Evolutionary conservation across 352 stramenopile species (phyloP), one percentile per base, ranked within the genome.

Genomic region (Globisporangium parvum): DNA sequence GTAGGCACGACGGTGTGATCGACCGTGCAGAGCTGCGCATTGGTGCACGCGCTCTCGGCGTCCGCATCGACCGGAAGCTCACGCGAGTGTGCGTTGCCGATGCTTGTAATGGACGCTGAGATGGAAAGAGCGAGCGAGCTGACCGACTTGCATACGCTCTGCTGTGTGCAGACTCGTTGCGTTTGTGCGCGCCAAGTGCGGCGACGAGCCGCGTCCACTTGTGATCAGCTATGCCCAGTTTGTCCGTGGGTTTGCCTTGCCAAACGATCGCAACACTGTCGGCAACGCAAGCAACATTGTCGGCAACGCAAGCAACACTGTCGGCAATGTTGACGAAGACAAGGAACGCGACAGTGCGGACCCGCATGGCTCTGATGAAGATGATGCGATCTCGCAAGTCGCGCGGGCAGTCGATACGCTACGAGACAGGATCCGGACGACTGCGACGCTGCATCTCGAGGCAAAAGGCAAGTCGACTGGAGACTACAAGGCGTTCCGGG

Each of bases 11-110:
- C 40, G 73, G 78, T 6, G 63, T 82, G 2, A 57, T 93, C 2
- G 80, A 93, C 60, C 76, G 82, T 8, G 72, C 76, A 8, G 73
- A 87, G 40, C 69, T 93, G 54, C 75, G 80, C 24, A n/a, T 68
- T 20, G 80, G 80, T 0, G 51, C 74, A 17, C 60, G 65, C 21
- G 60, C 61, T 31, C 84, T 88, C 20, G 71, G 77, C 0, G 51
- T 93, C 11, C 63, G 75, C 5, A 67, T 93, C 17, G 66, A 86
- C 51, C 73, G 82, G 1, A 75, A 75, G 26, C 69, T 91, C 57
- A 86, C 80, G 8, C 73, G 82, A 35, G 75, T 73, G 67, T 87
- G 71, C 31, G 70, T 61, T 37, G n/a, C 8, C 12, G 18, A 23
- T n/a, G 3, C 31, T 31, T 6, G 18, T 51, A 18, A 14, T 31